Base-by-base conservation (phyloP, 805 yeast species). In the Metschnikowia cubensis region DNA sequence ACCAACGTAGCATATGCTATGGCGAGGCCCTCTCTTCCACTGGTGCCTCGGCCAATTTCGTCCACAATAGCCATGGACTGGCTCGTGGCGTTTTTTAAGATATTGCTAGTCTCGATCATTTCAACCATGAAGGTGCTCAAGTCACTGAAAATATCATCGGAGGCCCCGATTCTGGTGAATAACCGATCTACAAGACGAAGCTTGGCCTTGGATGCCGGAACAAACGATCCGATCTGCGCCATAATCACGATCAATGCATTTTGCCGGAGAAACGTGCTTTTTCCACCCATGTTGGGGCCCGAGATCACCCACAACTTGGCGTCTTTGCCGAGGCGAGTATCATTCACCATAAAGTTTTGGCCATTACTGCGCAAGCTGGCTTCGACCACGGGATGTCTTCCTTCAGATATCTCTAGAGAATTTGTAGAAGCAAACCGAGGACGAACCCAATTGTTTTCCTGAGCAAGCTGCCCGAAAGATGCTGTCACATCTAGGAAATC, bases 361-460 rank as follows among this genome's bases (percentile, higher is more conserved):
- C 84, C 80, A 21, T 69, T 68, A 15, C 42, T 48, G 31, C 49
- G 51, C 45, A 59, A 51, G 21, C 55, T 45, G 1, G 69, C 63
- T 61, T 92, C 97, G 2, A 92, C 98, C 14, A 89, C 90, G 13
- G 88, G 62, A 65, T 94, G 98, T 31, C 97, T 73, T 0, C 98
- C 98, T 0, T 74, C 78, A 6, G 35, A 34, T 2, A 58, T 51
- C 6, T 51, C 48, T 7, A 59, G 83, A 80, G 62, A 68, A 0
- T 74, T 69, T 2, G 79, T 69, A 1, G 77, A 67, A 32, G 77
- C 77, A 20, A 92, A 68, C 8, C 58, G 69, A 0, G 99, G 99
- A 47, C 88, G 69, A 0, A 78, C 82, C 42, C 90, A 74, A 32
- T 79, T 70, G 52, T 78, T 79, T 56, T 89, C 96, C n/a, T 66